Evolutionary conservation across 2,329 filamentous ascomycete genomes (phyloP), one percentile per base, ranked within the genome.

Genomic region (Aspergillus japonicus): DNA sequence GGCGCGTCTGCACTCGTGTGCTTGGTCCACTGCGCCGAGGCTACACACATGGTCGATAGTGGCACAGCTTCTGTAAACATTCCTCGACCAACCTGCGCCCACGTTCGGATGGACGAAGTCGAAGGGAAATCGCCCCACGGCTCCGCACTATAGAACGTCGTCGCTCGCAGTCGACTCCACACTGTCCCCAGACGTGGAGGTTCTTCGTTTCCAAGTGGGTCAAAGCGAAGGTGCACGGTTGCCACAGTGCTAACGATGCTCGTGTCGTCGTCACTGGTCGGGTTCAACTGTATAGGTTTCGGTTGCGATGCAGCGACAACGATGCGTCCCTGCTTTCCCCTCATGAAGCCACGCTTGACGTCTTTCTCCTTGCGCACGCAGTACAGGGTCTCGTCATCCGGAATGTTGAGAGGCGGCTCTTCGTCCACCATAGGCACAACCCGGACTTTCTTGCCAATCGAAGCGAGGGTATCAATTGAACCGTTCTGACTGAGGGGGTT

Each of bases 281-380:
- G 74, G 24, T 78, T 80, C 42, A 87, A 74, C 29, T 78, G 77
- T 29, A 89, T 75, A 2, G 83, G 78, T 52, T 78, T 81, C 35
- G 87, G 87, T 65, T 89, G 87, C 2, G 78, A 73, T 0, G 85
- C 82, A 58, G 84, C 80, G 51, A 85, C 83, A 12, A 82, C 80
- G 24, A 89, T 66, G 2, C 81, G 82, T 14, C 87, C 87, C 4
- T 85, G 73, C 67, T 83, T 86, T 73, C 82, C 73, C 21, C 78
- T 70, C 66, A 87, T 82, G 64, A 88, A 82, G 3, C 86, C 85
- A 65, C 86, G 87, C 64, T 79, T 83, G 59, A 89, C 80, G 14
- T 75, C 78, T 73, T 87, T 88, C 69, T 87, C 85, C 66, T 81
- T 81, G 48, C 82, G 82, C 44, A 83, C 71, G 54, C 78, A 77